Evolutionary conservation across 2,329 filamentous ascomycete species (phyloP), one percentile per base, ranked within the genome.

Genomic region (Teratosphaeria pseudoeucalypti): DNA sequence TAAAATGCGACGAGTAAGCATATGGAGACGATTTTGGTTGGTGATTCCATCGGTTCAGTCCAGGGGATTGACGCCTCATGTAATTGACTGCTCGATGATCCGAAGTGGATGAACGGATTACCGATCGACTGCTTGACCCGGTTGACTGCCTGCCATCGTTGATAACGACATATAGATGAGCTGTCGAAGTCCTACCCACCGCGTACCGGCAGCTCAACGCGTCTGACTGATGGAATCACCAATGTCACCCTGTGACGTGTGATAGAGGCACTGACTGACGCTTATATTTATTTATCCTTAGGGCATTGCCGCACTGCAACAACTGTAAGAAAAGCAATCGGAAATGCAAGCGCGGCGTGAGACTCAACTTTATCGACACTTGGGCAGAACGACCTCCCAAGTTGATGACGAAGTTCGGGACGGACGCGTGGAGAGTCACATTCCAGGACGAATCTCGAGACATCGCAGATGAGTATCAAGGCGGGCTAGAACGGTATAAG

Each of bases 281-380:
- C 6, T 49, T 23, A 14, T 19, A 27, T 19, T 26, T 5, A 26
- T 43, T 12, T 32, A 16, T n/a, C n/a, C 11, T 10, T 19, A 49
- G 43, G 34, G 56, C 19, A 53, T 27, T 57, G 12, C 83, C 83
- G 10, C 76, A 78, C 58, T 86, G 84, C 69, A 79, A 88, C 67
- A 96, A 96, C 69, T 96, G 92, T 75, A 84, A 85, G 61, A 96
- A 95, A 75, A 94, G 92, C 57, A 92, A 85, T 68, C 81, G 92
- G 56, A 79, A 86, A 60, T 97, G 92, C 78, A 91, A 92, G 72
- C 84, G 91, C 66, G 92, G 92, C 19, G 80, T 96, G 56, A 84
- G 90, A 43, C 79, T 97, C 49, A 96, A 96, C 75, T 97, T 96
- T 69, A 91, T 96, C 66, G 91, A 96, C 70, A 88, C 87, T 3